Conservation (phyloP, 2,329 filamentous ascomycete species). For the Gaeumannomyces sp. region DNA sequence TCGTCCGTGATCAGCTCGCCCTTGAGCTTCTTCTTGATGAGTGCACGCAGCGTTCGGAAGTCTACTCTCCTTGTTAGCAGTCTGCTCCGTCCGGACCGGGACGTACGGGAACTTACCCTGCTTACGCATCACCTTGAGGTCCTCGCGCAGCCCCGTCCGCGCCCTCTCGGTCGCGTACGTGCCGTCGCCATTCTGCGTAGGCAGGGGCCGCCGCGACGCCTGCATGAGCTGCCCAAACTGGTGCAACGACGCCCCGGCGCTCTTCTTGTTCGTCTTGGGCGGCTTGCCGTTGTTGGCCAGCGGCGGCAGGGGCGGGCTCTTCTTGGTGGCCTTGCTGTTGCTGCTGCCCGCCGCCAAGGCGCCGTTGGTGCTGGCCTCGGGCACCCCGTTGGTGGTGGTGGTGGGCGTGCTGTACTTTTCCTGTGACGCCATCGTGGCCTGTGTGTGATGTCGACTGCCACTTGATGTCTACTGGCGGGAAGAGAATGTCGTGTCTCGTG, state of each 20-base stretch:
- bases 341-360: neutral
- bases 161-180: conserved; percentile 44
- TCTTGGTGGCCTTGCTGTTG: too few species aligned
- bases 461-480: neutral
- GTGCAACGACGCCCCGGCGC: conserved; percentile 27
- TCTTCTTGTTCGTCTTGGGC: conserved; percentile 24
- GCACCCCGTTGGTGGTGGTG: too few species aligned
- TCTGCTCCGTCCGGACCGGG: too few species aligned
- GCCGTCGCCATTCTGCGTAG: conserved; percentile 57
- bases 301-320: conserved; percentile 11
- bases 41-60: conserved; percentile 53
- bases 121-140: conserved; percentile 49
- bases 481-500: neutral
- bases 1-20: conserved; percentile 62
- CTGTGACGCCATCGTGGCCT: neutral
- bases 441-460: neutral
- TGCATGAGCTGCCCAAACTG: conserved; percentile 30
- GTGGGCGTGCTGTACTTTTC: neutral
- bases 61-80: conserved; percentile 35
- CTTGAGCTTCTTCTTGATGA: conserved; percentile 57
- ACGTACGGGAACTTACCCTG: conserved; percentile 32
- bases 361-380: neutral
- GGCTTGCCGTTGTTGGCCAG: conserved; percentile 17
- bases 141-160: conserved; percentile 46
- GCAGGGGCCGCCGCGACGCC: conserved; percentile 55